Percentiles rank a stretch among this genome's conserved stretches.
Evolutionary conservation across 441 rosid species (phyloP).

Genomic region (Gossypium aridum): DNA sequence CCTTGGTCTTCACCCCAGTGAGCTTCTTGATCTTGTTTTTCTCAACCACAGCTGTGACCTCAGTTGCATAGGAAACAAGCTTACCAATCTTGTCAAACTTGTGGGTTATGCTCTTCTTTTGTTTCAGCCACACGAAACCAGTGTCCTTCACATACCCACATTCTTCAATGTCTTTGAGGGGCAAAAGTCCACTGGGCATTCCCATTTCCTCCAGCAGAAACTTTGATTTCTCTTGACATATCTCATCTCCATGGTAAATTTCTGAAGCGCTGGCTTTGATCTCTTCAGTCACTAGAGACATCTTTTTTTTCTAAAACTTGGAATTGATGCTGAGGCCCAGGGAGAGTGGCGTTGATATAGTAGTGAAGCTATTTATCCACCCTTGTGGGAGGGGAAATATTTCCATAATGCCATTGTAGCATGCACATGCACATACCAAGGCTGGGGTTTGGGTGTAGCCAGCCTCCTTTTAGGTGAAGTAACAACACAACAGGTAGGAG

Average conservation of each 20-base stretch:
- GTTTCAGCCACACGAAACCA: conserved; percentile 92
- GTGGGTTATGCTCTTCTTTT: conserved; percentile 71
- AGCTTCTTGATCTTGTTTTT: conserved; percentile 76
- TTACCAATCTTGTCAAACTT: conserved; percentile 71
- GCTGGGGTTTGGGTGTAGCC: background rate
- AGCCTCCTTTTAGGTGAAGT: background rate
- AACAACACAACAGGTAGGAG: background rate
- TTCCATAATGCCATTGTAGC: conserved; percentile 4
- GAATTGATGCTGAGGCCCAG: background rate
- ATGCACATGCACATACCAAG: background rate
- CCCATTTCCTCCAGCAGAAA: conserved; percentile 48
- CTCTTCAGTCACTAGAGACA: conserved; percentile 67
- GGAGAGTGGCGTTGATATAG: background rate
- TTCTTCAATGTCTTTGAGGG: conserved; percentile 73
- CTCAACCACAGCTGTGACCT: conserved; percentile 65
- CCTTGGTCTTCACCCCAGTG: conserved; percentile 87
- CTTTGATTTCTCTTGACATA: conserved; percentile 68
- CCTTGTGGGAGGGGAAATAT: background rate
- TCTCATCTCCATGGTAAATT: conserved; percentile 66
- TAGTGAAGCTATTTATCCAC: background rate
- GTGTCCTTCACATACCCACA: conserved; percentile 74
- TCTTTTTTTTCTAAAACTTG: background rate
- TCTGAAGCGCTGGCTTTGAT: conserved; percentile 63
- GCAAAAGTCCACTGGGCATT: conserved; percentile 75
- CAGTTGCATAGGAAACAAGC: conserved; percentile 51